These are phyloP conservation scores for Fallopia convolvulus DNA, from an alignment of 148 eudicot species.

Conservation along the genomic window DNA sequence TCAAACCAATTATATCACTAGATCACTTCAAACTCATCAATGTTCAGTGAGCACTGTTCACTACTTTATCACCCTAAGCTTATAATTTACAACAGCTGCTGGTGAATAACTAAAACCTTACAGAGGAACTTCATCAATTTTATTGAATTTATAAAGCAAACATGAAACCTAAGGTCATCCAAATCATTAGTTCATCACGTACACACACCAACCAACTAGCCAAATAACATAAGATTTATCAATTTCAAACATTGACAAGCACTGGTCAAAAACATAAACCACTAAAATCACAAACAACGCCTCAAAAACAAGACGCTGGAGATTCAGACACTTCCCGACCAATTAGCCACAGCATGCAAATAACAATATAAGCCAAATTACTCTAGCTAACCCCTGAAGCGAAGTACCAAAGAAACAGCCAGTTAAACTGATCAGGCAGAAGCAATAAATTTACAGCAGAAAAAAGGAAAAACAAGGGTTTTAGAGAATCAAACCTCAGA, in stretches of 20 bases:
- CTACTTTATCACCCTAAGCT: neutral
- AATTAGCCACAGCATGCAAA: neutral
- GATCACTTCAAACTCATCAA: neutral
- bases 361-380: neutral
- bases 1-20: neutral
- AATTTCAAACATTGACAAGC: neutral
- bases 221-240: neutral
- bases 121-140: neutral
- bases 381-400: neutral
- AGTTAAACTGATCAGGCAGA: neutral
- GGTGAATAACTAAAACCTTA: neutral
- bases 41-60: neutral
- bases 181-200: neutral
- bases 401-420: neutral
- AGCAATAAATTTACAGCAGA: neutral
- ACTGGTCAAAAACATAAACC: neutral
- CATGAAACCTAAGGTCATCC: neutral
- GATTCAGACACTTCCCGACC: neutral
- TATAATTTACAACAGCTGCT: neutral
- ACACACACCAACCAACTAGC: neutral
- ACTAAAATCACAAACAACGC: neutral
- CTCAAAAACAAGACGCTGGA: neutral
- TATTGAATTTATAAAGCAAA: neutral
- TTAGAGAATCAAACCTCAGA: conserved; percentile 45
- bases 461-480: conserved; percentile 6